Base-by-base conservation (phyloP, 2,329 filamentous ascomycete species). In the Hypomyces perniciosus region DNA sequence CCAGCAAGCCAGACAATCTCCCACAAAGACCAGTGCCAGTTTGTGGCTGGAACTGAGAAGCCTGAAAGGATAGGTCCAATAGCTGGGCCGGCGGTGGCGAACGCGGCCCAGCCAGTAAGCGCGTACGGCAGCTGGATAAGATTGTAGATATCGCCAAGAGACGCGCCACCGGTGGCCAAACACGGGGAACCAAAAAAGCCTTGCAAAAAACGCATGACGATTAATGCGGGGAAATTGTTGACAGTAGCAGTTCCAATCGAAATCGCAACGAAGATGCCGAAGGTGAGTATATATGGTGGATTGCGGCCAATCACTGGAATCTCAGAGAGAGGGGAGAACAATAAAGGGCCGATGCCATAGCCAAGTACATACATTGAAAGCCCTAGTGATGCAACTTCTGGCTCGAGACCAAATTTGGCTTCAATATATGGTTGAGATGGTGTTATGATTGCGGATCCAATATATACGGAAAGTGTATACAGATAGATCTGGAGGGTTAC, bases 151-250 rank as follows among this genome's bases (percentile, higher is more conserved):
- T 79, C 76, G 44, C 70, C 70, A 0, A 78, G 66, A 0, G 74
- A 73, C 2, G 76, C 76, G n/a, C 70, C 75, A 5, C 74, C 76
- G 1, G 76, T 84, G 0, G 83, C 83, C 4, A 88, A 68, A 61
- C 79, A 82, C 0, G 83, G 84, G 5, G 74, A 79, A 5, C 83
- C 82, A 56, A 85, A 83, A 70, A 85, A 83, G 1, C 82, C 83
- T 50, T 80, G 79, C 4, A 85, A 64, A 65, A 85, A 85, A 1
- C 83, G 75, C 2, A 83, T 68, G 4, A 84, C 78, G 57, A 86
- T 73, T 7, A 89, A 71, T 0, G 81, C 81, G 10, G 39, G 30
- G 9, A 45, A 46, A 13, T 41, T 50, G 13, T 50, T 46, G 12
- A 46, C 44, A 3, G 35, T 20, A 4, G 48, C 48, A 34, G 41